These are phyloP conservation scores for Oenanthe javanica DNA, from an alignment of 140 eudicot genomes.

Conservation along the genomic window DNA sequence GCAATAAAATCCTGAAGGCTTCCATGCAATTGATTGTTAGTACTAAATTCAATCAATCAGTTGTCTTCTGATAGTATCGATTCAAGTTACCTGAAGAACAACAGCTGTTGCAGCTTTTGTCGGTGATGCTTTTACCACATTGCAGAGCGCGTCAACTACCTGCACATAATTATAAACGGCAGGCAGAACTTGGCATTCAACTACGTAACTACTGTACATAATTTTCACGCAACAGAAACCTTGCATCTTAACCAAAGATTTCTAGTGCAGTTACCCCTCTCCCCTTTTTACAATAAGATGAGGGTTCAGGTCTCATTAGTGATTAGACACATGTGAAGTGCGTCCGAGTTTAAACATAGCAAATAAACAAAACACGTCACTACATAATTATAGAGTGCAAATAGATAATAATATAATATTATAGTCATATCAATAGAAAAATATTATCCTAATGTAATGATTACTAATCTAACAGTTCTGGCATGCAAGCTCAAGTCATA, in stretches of 20 bases:
- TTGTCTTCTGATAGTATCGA: background rate
- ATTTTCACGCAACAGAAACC: background rate
- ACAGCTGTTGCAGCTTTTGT: constrained; percentile 94
- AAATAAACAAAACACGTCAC: background rate
- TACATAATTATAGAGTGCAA: background rate
- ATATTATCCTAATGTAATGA: background rate
- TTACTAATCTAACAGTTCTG: background rate
- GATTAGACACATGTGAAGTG: background rate
- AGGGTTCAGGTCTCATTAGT: background rate
- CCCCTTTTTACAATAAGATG: background rate
- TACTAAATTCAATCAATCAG: background rate
- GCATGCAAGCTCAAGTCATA: background rate
- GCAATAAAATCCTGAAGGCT: background rate
- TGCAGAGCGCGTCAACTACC: constrained; percentile 98
- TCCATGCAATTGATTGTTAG: background rate
- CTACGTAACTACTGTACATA: background rate
- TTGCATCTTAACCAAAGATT: background rate
- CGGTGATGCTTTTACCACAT: constrained; percentile 92
- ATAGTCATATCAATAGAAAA: background rate
- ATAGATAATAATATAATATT: background rate
- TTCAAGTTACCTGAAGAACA: constrained; percentile 66
- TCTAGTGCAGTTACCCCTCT: background rate
- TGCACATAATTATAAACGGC: constrained; percentile 20
- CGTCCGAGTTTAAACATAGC: background rate
- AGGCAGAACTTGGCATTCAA: background rate